Percentiles rank a stretch among this genome's conserved stretches.
Conservation (phyloP, 139 green algal genomes). For the Picochlorum sp. region DNA sequence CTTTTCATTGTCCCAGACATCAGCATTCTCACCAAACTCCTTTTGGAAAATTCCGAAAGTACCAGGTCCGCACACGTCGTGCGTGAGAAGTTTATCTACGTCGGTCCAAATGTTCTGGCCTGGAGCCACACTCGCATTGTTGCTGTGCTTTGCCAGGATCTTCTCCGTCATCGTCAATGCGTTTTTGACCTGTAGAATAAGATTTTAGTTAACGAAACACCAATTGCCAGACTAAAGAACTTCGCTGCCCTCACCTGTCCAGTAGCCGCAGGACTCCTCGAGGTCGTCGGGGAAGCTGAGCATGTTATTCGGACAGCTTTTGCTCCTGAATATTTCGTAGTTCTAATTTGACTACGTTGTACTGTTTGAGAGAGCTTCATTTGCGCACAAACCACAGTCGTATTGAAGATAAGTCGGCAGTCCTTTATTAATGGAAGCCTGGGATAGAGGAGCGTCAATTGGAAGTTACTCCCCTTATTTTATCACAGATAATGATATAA, state of each 20-base stretch:
- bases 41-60: constrained; percentile 94
- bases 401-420: too few relatives aligned
- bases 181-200: constrained; percentile 66
- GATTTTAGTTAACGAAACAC: not conserved
- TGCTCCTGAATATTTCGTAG: not conserved
- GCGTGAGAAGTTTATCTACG: constrained; percentile 91
- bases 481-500: too few relatives aligned
- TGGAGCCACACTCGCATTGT: constrained; percentile 53
- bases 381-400: too few relatives aligned
- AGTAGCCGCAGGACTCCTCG: constrained; percentile 39
- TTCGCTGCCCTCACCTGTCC: constrained; percentile 34
- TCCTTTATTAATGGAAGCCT: too few relatives aligned
- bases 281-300: constrained; percentile 17
- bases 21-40: constrained; percentile 84
- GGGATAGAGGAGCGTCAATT: too few relatives aligned
- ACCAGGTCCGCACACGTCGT: constrained; percentile 90
- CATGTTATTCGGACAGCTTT: constrained; percentile 10
- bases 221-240: not conserved
- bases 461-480: too few relatives aligned
- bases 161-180: constrained; percentile 95
- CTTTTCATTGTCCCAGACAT: constrained; percentile 86
- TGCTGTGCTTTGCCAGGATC: constrained; percentile 77
- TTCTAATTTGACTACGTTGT: not conserved
- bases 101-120: constrained; percentile 90
- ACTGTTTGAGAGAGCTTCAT: not conserved